Evolutionary conservation across 805 yeast species (phyloP), one percentile per base, ranked within the genome.

Genomic region (Candida andamanensis): DNA sequence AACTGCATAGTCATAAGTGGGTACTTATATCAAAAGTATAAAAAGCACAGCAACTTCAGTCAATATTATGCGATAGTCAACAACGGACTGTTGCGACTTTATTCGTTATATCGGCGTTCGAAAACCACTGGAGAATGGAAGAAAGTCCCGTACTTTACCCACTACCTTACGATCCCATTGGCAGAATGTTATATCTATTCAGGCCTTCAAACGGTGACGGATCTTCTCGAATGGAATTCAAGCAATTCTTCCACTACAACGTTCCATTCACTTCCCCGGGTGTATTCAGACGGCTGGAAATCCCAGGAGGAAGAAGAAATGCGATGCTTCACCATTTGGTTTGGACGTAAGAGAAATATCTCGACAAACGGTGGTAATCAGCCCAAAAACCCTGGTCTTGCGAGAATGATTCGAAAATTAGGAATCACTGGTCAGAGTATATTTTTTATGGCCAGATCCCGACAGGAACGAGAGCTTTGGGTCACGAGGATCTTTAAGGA

Each of bases 401-500:
- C 71, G 4, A 69, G 54, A 29, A 54, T 73, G 48, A 71, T 71
- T 4, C 62, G 70, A 12, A 67, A 74, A 32, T 54, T 82, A 23
- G 90, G 89, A 4, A 72, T 75, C 2, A 70, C 79, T 1, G 92
- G 95, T 1, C 67, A 67, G 31, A 69, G 78, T 27, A 63, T 82
- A 60, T 79, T 82, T 3, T 87, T 89, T 50, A 69, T 86, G 74
- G 80, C 95, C 7, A 57, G 87, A 28, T 84, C 95, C 1, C 60
- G 90, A 24, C 81, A 81, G 40, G 95, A 86, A 45, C 64, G 89
- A 33, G 96, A 90, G 47, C 40, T 74, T 19, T 89, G 97, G 97
- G 89, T 84, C 3, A 47, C 60, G 7, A 53, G 54, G 26, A 51
- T 74, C 12, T 46, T 55, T 31, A 46, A 57, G 11, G 78, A 73